Evolutionary conservation across 1,284 basidiomycete genomes (phyloP).

Genomic region (Vanrija sp.): DNA sequence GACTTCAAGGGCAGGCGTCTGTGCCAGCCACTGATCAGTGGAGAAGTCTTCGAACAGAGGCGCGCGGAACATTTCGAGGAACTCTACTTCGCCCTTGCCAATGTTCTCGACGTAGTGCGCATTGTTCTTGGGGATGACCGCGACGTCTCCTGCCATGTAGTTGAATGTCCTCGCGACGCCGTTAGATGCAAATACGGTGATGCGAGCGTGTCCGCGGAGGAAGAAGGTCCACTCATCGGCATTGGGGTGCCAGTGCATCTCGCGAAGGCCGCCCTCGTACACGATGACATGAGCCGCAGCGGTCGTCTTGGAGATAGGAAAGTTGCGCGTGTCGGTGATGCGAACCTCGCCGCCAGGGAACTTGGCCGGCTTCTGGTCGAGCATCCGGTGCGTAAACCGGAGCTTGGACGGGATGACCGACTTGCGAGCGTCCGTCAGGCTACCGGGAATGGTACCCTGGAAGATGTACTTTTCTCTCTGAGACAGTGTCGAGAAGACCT

Average conservation of each 20-base stretch:
- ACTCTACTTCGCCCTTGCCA: conserved; percentile 61
- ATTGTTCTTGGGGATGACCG: conserved; percentile 52
- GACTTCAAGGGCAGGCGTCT: conserved; percentile 57
- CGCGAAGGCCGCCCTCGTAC: conserved; percentile 64
- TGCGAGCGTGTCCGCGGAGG: conserved; percentile 56
- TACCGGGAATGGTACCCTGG: conserved; percentile 47
- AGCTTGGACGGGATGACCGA: conserved; percentile 13
- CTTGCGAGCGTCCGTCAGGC: conserved; percentile 9
- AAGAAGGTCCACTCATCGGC: conserved; percentile 48
- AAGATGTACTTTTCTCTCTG: conserved; percentile 62
- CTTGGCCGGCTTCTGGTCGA: conserved; percentile 48
- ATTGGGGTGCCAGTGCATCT: conserved; percentile 65
- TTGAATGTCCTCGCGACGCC: conserved; percentile 65
- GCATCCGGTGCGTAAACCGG: conserved; percentile 31
- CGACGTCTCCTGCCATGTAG: conserved; percentile 64
- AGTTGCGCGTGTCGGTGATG: conserved; percentile 60
- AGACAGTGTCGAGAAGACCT: conserved; percentile 53
- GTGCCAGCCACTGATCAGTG: conserved; percentile 61
- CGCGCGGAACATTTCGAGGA: conserved; percentile 63
- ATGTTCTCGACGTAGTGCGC: conserved; percentile 69
- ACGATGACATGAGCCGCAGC: conserved; percentile 65
- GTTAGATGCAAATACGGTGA: conserved; percentile 62
- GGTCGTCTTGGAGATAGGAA: conserved; percentile 59
- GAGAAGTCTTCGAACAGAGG: conserved; percentile 59
- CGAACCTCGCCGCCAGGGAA: conserved; percentile 59